Base-by-base conservation (phyloP, 2,329 filamentous ascomycete species). In the Colletotrichum liaoningense region DNA sequence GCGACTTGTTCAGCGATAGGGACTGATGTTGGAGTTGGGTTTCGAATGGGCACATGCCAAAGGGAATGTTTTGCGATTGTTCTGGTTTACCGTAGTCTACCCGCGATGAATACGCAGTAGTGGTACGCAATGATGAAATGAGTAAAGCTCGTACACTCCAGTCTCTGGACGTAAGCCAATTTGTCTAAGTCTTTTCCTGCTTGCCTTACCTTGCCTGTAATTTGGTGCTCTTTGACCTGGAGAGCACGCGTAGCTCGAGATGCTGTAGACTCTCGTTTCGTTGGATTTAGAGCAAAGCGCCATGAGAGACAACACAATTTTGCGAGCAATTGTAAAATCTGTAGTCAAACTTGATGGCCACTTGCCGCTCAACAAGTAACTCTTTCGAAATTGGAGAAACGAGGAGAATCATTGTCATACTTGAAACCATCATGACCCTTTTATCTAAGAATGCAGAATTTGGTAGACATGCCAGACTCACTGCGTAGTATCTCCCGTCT, bases 71-170 rank as follows among this genome's bases (percentile, higher is more conserved):
- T 49, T 26, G 33, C 33, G 68, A 60, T 33, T 69, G 16, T 54
- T 63, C 55, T 16, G 24, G 22, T 57, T 65, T 58, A 52, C 19
- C 22, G 33, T 26, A 30, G 35, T 65, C 11, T 28, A 22, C 33
- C n/a, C 24, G 22, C 26, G 56, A 28, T 73, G 35, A 57, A 46
- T 71, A 73, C 62, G 62, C 60, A 66, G 67, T 66, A 49, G 70
- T 65, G 11, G 56, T 71, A 71, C 62, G 62, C 60, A 70, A 55
- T 66, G 60, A 73, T 57, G 67, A 71, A 73, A 73, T 52, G 58
- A 65, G 63, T 42, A 46, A 9, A 65, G 55, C 63, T 57, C 33
- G 63, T 57, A 65, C 52, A 33, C 38, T 65, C 4, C 22, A 16
- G 22, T 35, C 9, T 38, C 46, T 55, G 62, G 49, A 38, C 26